phyloP scores from a whole-genome alignment of 257 asterid genomes.

The Forsythia viridissima region DNA sequence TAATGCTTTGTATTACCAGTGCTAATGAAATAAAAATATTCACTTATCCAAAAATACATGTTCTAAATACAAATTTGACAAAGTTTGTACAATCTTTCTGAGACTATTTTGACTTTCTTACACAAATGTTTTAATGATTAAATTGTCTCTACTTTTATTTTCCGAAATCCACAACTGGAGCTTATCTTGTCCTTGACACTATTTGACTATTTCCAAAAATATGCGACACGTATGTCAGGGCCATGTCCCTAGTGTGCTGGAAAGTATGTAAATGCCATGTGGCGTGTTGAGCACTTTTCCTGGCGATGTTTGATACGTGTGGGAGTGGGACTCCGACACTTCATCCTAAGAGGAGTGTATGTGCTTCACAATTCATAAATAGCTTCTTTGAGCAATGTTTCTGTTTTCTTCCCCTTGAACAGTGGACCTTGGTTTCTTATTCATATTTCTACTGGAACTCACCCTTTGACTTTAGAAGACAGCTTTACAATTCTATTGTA shows the following conservation, averaged over 20 bases:
- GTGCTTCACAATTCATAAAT: neutral
- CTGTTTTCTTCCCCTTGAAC: neutral
- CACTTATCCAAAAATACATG: neutral
- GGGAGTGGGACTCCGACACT: neutral
- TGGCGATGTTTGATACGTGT: neutral
- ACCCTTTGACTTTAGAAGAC: neutral
- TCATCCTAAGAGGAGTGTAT: neutral
- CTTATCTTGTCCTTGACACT: neutral
- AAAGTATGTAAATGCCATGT: neutral
- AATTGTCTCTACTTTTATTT: neutral
- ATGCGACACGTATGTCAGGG: neutral
- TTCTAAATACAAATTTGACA: neutral
- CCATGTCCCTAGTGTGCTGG: neutral
- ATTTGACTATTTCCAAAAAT: too few relatives aligned
- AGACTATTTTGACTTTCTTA: neutral
- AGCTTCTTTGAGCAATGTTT: neutral
- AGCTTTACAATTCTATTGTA: neutral
- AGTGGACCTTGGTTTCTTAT: neutral
- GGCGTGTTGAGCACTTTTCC: neutral
- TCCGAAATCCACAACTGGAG: neutral
- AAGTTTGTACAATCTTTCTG: neutral
- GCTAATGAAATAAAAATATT: neutral
- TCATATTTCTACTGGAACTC: conserved; percentile 4
- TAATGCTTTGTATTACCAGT: neutral
- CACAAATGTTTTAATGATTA: neutral